A percentile compares a stretch with the other conserved stretches of the same genome.
Conservation (phyloP, 2,329 filamentous ascomycete genomes). For the Stylonectria norvegica region DNA sequence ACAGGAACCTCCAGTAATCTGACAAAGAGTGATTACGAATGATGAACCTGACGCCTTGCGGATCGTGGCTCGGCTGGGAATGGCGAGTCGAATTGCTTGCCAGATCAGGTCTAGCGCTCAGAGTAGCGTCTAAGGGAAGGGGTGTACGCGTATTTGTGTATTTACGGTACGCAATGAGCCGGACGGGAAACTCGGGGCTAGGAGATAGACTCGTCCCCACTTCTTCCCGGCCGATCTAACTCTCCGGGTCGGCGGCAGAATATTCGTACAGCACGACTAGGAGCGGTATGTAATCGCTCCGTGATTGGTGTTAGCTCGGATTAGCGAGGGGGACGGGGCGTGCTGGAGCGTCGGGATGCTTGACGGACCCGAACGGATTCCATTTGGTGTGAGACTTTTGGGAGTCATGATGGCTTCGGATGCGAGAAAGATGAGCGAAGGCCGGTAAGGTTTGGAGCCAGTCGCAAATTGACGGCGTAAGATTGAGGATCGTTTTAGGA, state of each 20-base stretch:
- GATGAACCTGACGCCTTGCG: not conserved
- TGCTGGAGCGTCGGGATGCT: slow-evolving; percentile 14
- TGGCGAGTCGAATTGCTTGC: slow-evolving; percentile 1
- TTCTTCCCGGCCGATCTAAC: not conserved
- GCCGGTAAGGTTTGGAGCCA: too few relatives aligned
- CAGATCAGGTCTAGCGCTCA: not conserved
- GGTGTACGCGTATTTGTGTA: not conserved
- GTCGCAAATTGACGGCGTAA: too few relatives aligned
- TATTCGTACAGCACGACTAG: not conserved
- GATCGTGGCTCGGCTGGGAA: not conserved
- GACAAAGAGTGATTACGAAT: not conserved
- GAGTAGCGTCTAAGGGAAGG: not conserved
- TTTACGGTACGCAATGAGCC: too few relatives aligned
- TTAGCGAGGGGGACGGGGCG: slow-evolving; percentile 2
- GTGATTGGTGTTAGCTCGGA: not conserved
- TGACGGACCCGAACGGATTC: slow-evolving; percentile 15
- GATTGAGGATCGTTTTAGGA: not conserved
- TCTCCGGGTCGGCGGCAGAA: not conserved
- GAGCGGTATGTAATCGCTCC: not conserved
- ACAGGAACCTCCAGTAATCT: too few relatives aligned
- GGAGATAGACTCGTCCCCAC: slow-evolving; percentile 7
- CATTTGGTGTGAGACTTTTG: too few relatives aligned
- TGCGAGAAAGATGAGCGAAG: too few relatives aligned
- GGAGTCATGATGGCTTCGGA: not conserved
- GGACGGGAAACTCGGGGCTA: slow-evolving; percentile 14